Percentiles rank a stretch among this genome's conserved stretches.
Conservation (phyloP, 208 protist genomes). For the Blastocrithidia nonstop region DNA sequence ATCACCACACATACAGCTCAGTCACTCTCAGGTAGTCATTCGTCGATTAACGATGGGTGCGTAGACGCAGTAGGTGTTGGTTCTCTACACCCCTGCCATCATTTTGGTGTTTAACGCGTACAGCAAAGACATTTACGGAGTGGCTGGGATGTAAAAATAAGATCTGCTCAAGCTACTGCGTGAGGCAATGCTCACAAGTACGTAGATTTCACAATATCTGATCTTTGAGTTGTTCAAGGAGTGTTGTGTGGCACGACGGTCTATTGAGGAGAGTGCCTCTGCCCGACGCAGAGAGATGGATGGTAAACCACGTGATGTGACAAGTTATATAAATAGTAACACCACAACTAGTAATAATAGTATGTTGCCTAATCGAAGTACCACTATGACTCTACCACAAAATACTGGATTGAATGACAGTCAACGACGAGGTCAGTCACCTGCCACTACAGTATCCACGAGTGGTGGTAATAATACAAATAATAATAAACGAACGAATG, state of each 20-base stretch:
- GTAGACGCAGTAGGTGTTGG: slow-evolving; percentile 32
- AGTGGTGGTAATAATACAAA: slow-evolving; percentile 4
- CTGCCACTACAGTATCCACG: no score
- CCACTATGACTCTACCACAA: no score
- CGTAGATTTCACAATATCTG: slow-evolving; percentile 71
- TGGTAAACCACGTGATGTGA: slow-evolving; percentile 11
- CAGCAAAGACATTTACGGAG: slow-evolving; percentile 57
- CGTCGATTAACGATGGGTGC: slow-evolving; percentile 29
- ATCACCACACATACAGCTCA: slow-evolving; percentile 6
- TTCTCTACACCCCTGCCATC: slow-evolving; percentile 31
- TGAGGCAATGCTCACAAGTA: slow-evolving; percentile 80
- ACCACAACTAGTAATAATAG: no score
- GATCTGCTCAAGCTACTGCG: slow-evolving; percentile 58
- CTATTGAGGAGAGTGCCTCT: slow-evolving; percentile 26
- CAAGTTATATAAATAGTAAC: background rate
- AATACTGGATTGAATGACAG: no score
- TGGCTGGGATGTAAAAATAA: slow-evolving; percentile 44
- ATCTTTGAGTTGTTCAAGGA: slow-evolving; percentile 70
- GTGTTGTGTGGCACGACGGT: slow-evolving; percentile 36
- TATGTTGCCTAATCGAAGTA: slow-evolving; percentile 3
- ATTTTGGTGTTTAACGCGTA: slow-evolving; percentile 56
- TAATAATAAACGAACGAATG: no score
- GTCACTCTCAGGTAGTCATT: slow-evolving; percentile 13
- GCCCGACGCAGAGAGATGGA: slow-evolving; percentile 42
- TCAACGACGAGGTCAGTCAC: no score